A percentile compares a stretch with the other conserved stretches of the same genome.
These are phyloP conservation scores for Tillandsia fasciculata DNA, from an alignment of 176 grass and related monocot species.

Conservation along the genomic window DNA sequence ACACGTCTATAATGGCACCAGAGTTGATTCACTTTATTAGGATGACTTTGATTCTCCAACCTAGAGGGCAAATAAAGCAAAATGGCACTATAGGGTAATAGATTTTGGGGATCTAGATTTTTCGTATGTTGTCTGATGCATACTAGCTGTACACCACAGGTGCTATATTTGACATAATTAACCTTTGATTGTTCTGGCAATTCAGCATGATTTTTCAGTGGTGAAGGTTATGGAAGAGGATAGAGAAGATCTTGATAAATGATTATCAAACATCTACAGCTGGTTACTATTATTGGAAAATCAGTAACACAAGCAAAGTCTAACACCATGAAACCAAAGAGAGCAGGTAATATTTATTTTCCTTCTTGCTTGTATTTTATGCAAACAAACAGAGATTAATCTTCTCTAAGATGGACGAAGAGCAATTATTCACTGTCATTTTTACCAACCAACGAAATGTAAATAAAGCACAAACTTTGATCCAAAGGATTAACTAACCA, in stretches of 20 bases:
- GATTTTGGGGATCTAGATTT: too few species aligned
- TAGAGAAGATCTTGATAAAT: not conserved
- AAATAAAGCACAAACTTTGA: not conserved
- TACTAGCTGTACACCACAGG: too few species aligned
- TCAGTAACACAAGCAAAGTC: not conserved
- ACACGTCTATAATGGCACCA: not conserved
- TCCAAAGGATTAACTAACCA: not conserved
- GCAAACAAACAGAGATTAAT: not conserved
- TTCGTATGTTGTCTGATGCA: too few species aligned
- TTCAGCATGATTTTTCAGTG: not conserved
- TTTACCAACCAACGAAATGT: not conserved
- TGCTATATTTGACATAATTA: not conserved
- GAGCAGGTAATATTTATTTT: not conserved
- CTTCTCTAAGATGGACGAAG: not conserved
- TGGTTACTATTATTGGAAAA: not conserved
- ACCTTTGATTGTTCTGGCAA: not conserved
- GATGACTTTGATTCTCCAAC: too few species aligned
- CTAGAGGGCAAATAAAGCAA: slow-evolving; percentile 3
- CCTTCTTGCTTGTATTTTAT: not conserved
- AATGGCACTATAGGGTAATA: not conserved
- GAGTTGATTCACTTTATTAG: too few species aligned
- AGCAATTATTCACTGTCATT: not conserved
- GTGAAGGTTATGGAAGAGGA: not conserved
- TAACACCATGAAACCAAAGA: not conserved
- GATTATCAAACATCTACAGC: not conserved